Evolutionary conservation across 257 asterid species (phyloP), one percentile per base, ranked within the genome.

Genomic region (Capsicum chinense): DNA sequence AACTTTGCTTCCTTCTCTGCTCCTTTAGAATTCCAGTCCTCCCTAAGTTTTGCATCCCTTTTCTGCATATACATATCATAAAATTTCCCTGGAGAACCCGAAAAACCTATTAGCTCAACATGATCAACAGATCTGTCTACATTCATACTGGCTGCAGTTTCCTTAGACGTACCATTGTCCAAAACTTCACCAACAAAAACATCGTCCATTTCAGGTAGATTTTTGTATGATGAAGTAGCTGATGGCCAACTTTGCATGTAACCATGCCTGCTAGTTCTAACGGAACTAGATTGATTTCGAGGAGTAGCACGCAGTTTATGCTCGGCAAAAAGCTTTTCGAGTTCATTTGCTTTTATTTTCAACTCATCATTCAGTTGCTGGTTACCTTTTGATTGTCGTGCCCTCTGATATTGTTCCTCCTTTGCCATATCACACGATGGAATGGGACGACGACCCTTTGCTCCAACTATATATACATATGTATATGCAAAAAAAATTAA

Each of bases 321-420:
- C 89, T 95, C 97, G 1, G 97, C 98, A 84, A 97, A 95, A 56
- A 95, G 94, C 88, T 89, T 97, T 86, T 97, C 99, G 60, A 97
- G 99, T 89, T 95, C 98, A 84, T 89, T 92, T 35, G 99, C 99
- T 87, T 97, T 97, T 87, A 93, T 50, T 90, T 92, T 89, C 88
- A 97, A 85, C 90, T 94, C 99, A 88, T 93, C 93, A 58, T 97
- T 95, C 62, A 91, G 94, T 47, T 97, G 98, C 85, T 92, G 97
- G 86, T 93, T 97, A 82, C 91, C 97, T 90, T 94, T 97, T 79
- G 97, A 68, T 80, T 86, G 95, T 74, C 92, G 90, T 87, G 19
- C 89, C 88, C 93, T 94, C 83, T 90, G 98, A 79, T 85, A 76
- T 80, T 86, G 93, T 79, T 85, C 85, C 70, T 85, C 92, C 82